Evolutionary conservation across 2,329 filamentous ascomycete species (phyloP), one percentile per base, ranked within the genome.

Genomic region (Arthrobotrys sphaeroides): DNA sequence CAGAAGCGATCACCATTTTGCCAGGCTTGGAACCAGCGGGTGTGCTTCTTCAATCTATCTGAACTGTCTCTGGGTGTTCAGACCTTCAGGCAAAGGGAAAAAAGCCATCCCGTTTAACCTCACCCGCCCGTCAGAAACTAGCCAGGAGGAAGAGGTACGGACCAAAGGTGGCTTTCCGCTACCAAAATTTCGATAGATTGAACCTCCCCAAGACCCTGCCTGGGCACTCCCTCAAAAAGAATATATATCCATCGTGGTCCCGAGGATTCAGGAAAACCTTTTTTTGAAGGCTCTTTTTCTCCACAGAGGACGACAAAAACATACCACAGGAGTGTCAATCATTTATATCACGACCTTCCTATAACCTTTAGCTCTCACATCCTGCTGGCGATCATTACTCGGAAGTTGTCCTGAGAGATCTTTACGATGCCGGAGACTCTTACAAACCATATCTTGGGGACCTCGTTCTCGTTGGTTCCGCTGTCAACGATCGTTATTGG

Each of bases 401-500:
- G 38, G 49, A 65, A 55, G 10, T 26, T 69, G 51, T 36, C 47
- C 18, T 49, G 55, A 68, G 61, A 28, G 55, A 47, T 9, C 42
- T 68, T 68, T 55, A 69, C 31, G 38, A 69, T 69, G 64, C 43
- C 42, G 22, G 6, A 64, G 6, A 47, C 40, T 75, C 72, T 75
- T 24, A 40, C 24, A 55, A 57, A 62, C 47, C 20, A 36, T 10
- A 75, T 75, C 43, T 51, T 79, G 47, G 78, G 67, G 5, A 78
- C 78, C 38, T 76, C 70, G 67, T 79, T 80, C 51, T 78, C 78
- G 16, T 62, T 80, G 49, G 64, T 79, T 33, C 42, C 73, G 6
- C 53, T 79, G 38, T 79, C 79, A 12, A 80, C 78, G 9, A 61
- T 77, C 42, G 62, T 79, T 62, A 78, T 80, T 42, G 68, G 26